A percentile compares a stretch with the other conserved stretches of the same genome.
These are phyloP conservation scores for Monascus ruber DNA, from an alignment of 2,329 filamentous ascomycete genomes.

Conservation along the genomic window DNA sequence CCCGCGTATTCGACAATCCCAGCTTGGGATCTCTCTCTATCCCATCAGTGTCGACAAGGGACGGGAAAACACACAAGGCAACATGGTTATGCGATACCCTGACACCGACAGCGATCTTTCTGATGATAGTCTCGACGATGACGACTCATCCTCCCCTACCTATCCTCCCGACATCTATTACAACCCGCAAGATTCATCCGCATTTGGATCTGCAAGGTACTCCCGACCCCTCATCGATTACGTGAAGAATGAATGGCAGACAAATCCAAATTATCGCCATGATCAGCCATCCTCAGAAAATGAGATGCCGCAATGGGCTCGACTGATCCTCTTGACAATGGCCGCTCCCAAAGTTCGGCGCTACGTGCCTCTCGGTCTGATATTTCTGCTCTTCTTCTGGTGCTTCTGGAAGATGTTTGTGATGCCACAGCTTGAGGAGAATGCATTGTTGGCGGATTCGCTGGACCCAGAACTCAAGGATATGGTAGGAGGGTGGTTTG, in stretches of 20 bases:
- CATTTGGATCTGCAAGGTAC: slow-evolving; percentile 4
- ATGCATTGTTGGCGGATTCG: slow-evolving; percentile 15
- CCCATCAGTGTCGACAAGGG: too few species aligned
- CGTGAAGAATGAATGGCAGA: slow-evolving; percentile 29
- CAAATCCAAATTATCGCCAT: slow-evolving; percentile 11
- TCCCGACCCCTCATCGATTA: slow-evolving; percentile 26
- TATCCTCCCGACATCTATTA: slow-evolving; percentile 2
- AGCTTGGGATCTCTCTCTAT: too few species aligned
- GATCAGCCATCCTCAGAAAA: slow-evolving; percentile 9
- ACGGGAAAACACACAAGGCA: not conserved
- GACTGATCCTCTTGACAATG: slow-evolving; percentile 20
- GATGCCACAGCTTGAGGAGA: slow-evolving; percentile 22
- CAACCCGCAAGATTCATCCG: not conserved
- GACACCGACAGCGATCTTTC: slow-evolving; percentile 20
- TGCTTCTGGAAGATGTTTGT: slow-evolving; percentile 23
- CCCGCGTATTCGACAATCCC: too few species aligned
- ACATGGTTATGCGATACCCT: not conserved
- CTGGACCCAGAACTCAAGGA: slow-evolving; percentile 19
- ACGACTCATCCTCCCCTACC: slow-evolving; percentile 5
- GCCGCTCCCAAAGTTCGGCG: slow-evolving; percentile 32
- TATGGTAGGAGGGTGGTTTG: slow-evolving; percentile 30
- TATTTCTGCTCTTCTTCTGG: slow-evolving; percentile 20
- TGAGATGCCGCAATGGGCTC: slow-evolving; percentile 11
- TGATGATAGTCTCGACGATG: slow-evolving; percentile 13
- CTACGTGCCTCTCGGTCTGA: slow-evolving; percentile 24